phyloP scores from a whole-genome alignment of 2,329 filamentous ascomycete genomes.

The Venturia asperata region DNA sequence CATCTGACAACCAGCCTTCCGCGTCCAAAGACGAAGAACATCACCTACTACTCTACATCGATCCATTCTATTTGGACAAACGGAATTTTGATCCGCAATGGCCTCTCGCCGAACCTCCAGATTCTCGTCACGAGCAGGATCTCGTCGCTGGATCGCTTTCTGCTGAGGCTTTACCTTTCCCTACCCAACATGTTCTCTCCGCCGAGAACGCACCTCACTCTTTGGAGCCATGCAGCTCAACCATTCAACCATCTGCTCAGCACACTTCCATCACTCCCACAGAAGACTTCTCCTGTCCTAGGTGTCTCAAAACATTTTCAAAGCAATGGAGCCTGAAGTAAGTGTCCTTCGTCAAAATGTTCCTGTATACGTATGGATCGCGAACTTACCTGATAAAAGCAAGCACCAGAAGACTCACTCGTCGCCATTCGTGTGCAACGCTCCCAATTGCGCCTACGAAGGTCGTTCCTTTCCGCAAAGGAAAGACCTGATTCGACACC shows the following conservation, averaged over 20 bases:
- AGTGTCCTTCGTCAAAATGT: neutral
- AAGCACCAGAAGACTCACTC: no score
- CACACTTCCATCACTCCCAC: neutral
- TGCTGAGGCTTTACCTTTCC: neutral
- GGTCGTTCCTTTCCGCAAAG: no score
- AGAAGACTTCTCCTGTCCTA: neutral
- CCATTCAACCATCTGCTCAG: neutral
- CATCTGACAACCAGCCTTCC: neutral
- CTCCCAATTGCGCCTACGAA: no score
- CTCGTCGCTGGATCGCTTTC: neutral
- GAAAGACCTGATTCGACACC: no score
- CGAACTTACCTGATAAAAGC: no score
- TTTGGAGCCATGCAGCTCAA: neutral
- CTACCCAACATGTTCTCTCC: neutral
- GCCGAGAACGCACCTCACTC: neutral
- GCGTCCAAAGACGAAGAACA: neutral
- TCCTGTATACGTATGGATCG: no score
- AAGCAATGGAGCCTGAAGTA: neutral
- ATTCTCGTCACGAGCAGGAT: neutral
- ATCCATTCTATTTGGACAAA: neutral
- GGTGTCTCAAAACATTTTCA: neutral
- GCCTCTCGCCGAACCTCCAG: neutral
- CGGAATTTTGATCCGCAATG: neutral
- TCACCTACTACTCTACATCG: neutral
- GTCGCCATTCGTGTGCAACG: no score